A percentile compares a stretch with the other conserved stretches of the same genome.
Evolutionary conservation across 805 yeast genomes (phyloP).

Genomic region (Starmerella powellii): DNA sequence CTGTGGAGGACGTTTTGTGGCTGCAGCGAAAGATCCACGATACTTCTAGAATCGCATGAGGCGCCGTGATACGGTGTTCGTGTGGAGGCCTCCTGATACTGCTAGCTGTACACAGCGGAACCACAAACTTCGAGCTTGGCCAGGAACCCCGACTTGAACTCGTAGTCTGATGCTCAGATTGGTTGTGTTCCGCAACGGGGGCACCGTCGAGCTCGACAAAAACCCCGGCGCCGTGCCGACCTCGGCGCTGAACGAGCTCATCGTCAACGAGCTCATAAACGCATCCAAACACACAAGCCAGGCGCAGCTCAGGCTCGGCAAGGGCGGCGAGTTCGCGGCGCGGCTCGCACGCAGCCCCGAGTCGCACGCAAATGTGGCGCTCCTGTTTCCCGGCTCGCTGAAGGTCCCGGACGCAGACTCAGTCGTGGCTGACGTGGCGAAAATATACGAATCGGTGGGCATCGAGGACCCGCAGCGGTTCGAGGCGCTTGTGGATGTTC

Average conservation of each 20-base stretch:
- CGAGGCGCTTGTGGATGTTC: constrained; percentile 25
- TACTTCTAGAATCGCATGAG: too few species aligned
- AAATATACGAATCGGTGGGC: constrained; percentile 26
- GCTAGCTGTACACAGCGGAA: too few species aligned
- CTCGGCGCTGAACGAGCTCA: constrained; percentile 36
- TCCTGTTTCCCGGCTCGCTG: constrained; percentile 29
- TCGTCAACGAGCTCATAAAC: constrained; percentile 38
- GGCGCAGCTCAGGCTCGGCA: constrained; percentile 14
- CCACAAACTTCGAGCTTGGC: too few species aligned
- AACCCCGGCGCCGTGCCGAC: constrained; percentile 31
- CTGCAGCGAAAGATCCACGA: too few species aligned
- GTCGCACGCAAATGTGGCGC: constrained; percentile 33
- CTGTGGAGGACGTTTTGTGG: too few species aligned
- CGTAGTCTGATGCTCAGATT: constrained; percentile 20
- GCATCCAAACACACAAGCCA: constrained; percentile 26
- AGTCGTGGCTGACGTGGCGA: constrained; percentile 26
- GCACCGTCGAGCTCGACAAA: constrained; percentile 41
- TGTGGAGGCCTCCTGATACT: too few species aligned
- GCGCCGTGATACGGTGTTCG: too few species aligned
- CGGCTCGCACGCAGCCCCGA: constrained; percentile 36
- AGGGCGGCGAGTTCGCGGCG: constrained; percentile 32
- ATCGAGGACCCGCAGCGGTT: constrained; percentile 15
- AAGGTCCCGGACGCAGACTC: constrained; percentile 27
- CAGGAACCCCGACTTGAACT: too few species aligned
- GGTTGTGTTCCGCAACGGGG: constrained; percentile 40